Evolutionary conservation across 768 basidiomycete genomes (phyloP).

Genomic region (Podaxis sp.): DNA sequence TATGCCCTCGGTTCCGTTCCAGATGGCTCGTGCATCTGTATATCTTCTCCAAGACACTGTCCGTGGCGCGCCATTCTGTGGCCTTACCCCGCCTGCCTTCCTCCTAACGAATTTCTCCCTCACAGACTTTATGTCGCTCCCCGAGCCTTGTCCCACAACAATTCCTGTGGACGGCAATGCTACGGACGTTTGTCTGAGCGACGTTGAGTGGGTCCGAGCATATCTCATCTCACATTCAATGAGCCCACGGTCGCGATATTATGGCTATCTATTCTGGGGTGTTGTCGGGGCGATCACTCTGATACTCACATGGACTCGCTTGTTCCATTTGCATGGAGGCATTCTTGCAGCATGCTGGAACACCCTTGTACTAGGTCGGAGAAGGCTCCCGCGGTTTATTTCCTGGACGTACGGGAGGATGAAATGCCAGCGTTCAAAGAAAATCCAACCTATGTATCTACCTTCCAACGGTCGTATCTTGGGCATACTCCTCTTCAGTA

Average conservation of each 20-base stretch:
- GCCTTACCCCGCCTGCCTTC: not conserved
- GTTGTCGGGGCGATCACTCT: not conserved
- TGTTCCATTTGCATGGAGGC: not conserved
- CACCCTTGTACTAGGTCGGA: conserved; percentile 52
- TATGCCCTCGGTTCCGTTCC: not conserved
- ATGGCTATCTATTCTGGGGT: conserved; percentile 14
- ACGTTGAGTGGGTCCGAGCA: not conserved
- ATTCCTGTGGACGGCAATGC: not conserved
- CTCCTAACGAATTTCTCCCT: not conserved
- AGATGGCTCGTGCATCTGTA: not conserved
- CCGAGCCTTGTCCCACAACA: not conserved
- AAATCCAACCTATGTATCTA: conserved; percentile 40
- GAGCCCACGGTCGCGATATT: conserved; percentile 8
- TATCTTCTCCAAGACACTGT: not conserved
- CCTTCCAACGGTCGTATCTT: conserved; percentile 68
- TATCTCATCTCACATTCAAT: not conserved
- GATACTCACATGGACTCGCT: not conserved
- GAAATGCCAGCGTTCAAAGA: conserved; percentile 20
- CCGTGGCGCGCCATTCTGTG: not conserved
- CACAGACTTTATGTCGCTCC: not conserved
- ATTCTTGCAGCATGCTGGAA: not conserved
- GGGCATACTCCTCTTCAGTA: conserved; percentile 40
- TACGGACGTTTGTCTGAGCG: not conserved
- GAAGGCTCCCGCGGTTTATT: conserved; percentile 55
- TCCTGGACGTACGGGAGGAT: conserved; percentile 27